Percentiles rank a stretch among this genome's conserved stretches.
Conservation (phyloP, 129 eudicot species). For the Flaveria ramosissima region DNA sequence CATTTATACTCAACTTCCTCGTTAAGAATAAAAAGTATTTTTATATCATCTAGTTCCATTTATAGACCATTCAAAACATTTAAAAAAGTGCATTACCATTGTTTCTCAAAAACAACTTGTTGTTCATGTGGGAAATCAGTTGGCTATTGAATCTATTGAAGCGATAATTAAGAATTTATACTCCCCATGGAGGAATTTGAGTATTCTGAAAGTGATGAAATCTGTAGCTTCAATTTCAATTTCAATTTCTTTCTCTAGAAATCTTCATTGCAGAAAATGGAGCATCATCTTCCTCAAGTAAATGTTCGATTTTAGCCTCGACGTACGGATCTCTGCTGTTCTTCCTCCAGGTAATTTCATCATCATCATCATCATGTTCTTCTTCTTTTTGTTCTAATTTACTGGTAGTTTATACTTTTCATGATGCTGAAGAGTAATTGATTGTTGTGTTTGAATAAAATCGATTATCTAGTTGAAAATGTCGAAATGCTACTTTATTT, state of each 20-base stretch:
- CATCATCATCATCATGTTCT: no score
- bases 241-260: conserved; percentile 17
- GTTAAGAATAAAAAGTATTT: neutral
- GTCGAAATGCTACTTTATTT: neutral
- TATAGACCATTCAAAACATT: neutral
- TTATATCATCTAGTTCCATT: neutral
- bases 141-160: neutral
- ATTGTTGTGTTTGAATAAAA: neutral
- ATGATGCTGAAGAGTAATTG: conserved; percentile 7
- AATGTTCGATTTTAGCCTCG: conserved; percentile 11
- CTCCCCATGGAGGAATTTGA: conserved; percentile 3
- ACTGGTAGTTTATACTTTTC: neutral
- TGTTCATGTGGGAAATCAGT: neutral
- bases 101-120: neutral
- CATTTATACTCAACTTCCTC: neutral
- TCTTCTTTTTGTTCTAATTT: conserved; percentile 3
- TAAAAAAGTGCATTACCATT: neutral
- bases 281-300: conserved; percentile 17
- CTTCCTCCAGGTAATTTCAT: conserved; percentile 20
- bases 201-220: conserved; percentile 12
- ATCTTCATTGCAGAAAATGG: conserved; percentile 4
- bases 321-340: conserved; percentile 23
- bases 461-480: neutral
- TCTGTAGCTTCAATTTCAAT: neutral
- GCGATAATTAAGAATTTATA: neutral